Base-by-base conservation (phyloP, 108 stramenopile genomes). In the Stephanodiscus minutulus region DNA sequence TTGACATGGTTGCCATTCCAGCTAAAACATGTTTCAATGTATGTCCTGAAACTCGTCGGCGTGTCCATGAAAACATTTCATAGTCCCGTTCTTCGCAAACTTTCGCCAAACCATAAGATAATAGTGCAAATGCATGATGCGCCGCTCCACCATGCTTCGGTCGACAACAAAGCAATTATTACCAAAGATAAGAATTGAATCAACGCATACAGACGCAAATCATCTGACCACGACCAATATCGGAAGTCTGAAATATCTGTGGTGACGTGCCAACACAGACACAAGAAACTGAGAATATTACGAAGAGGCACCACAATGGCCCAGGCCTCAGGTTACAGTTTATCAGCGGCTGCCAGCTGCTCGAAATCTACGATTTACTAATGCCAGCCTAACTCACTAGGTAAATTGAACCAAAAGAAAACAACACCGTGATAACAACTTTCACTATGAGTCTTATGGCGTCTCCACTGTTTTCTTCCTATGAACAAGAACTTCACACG, bases 161-260 rank as follows among this genome's bases (percentile, higher is more conserved):
- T 28, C 53, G 22, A 18, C 65, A 58, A 27, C 55, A 68, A 60
- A 61, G 9, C 22, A 29, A 68, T 69, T n/a, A 69, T 21, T 29
- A 70, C 7, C 28, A 69, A 27, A 8, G 74, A 68, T 3, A 75
- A 20, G 47, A 75, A 37, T 64, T 28, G 35, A 5, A 75, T 35
- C 58, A 69, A 17, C 12, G 56, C 68, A 59, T 75, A 75, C 13
- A 69, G 25, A 36, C 68, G 66, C 28, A 75, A 61, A 36, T 75
- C 74, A 58, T 70, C 74, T 27, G 68, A 49, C 66, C 53, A 61
- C 22, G 24, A 24, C 74, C 74, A 75, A 13, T 75, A 69, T n/a
- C n/a, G n/a, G n/a, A n/a, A n/a, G n/a, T n/a, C n/a, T n/a, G n/a
- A n/a, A n/a, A n/a, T n/a, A n/a, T n/a, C n/a, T n/a, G n/a, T n/a